phyloP scores from a whole-genome alignment of 805 yeast genomes.

The Metschnikowia similis region DNA sequence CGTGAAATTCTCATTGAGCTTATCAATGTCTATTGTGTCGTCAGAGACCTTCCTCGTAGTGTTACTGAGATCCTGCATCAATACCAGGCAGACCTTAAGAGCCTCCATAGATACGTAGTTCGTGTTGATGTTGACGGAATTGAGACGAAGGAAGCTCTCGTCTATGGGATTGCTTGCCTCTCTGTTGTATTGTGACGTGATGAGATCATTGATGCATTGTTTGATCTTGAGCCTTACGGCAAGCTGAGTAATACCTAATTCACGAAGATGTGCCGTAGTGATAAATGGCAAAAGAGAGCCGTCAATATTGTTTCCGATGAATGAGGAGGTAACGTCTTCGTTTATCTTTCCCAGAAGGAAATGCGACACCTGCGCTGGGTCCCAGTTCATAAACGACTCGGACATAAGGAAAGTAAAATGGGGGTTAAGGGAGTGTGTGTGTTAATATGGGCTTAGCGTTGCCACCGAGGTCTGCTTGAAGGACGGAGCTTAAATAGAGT shows the following conservation, averaged over 20 bases:
- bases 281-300: conserved; percentile 71
- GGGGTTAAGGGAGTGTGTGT: neutral
- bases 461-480: neutral
- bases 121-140: conserved; percentile 31
- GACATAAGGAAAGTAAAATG: neutral
- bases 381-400: conserved; percentile 42
- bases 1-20: conserved; percentile 50
- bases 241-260: conserved; percentile 57
- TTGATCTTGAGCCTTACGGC: conserved; percentile 58
- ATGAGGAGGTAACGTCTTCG: conserved; percentile 27
- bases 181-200: conserved; percentile 29
- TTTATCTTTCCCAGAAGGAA: conserved; percentile 25
- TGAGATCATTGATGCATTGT: conserved; percentile 52
- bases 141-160: conserved; percentile 24
- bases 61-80: conserved; percentile 34
- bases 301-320: conserved; percentile 58
- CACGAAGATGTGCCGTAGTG: conserved; percentile 65
- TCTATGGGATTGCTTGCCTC: conserved; percentile 12
- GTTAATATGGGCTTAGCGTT: neutral
- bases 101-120: conserved; percentile 36
- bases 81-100: conserved; percentile 28
- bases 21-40: conserved; percentile 29
- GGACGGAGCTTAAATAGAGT: neutral
- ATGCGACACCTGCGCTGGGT: conserved; percentile 42
- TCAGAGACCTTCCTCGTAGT: conserved; percentile 12